Base-by-base conservation (phyloP, 805 yeast species). In the Saccharomycopsis sp. region DNA sequence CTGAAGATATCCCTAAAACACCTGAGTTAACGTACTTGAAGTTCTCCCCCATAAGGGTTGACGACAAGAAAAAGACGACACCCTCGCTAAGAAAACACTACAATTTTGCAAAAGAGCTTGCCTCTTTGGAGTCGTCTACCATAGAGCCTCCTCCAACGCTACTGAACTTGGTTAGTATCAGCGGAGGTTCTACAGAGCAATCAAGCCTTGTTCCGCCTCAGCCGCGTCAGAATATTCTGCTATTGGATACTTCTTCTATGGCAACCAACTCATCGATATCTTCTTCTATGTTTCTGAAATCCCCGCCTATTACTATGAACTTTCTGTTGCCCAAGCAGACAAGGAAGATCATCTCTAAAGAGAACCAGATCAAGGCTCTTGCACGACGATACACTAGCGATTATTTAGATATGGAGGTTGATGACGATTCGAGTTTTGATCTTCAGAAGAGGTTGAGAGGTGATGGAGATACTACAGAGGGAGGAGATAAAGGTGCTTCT, bases 1-100 rank as follows among this genome's bases (percentile, higher is more conserved):
- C 63, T 7, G 63, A 60, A 7, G 63, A 60, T 40, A 55, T 60
- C 14, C 63, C 63, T 12, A 60, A 60, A 53, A 58, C 63, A 8
- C 63, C 63, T 2, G 63, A 60, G 37, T 52, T 60, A 9, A 60
- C 63, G 9, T 60, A 60, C 51, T 50, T 60, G 46, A 60, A 60
- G 48, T 60, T 58, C 50, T 56, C 61, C 15, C 61, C 63, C 14
- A 60, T 60, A 4, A 54, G 56, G 37, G 24, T 60, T 15, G 23
- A 9, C 54, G 46, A 16, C 15, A 53, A 24, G 5, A 18, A 18
- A 15, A 34, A 21, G 15, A 52, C 34, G 3, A 52, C 56, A 3
- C 50, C 34, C 8, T 8, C 54, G 16, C 15, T 40, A 16, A 12
- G 21, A 2, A 52, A 18, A 18, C 29, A 34, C 15, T 46, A 57